Conservation (phyloP, 345 rosid genomes). For the Pelargonium nanum region DNA sequence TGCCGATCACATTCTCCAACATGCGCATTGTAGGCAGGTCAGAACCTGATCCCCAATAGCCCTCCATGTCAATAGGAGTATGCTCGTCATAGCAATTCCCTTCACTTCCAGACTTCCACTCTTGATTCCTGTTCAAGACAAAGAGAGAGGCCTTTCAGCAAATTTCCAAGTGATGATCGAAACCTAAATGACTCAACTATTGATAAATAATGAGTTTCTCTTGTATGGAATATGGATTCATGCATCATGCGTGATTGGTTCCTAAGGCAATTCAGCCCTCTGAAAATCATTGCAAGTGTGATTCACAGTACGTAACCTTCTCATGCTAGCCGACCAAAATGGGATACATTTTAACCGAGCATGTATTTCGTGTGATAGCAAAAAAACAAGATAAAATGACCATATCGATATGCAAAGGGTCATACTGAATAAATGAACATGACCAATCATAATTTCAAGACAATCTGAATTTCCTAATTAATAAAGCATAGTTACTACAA, state of each 20-base stretch:
- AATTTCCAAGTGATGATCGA: not conserved
- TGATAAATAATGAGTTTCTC: not conserved
- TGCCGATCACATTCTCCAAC: conserved; percentile 50
- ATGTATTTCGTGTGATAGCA: no score
- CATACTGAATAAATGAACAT: no score
- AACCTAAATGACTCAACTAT: not conserved
- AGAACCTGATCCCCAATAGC: conserved; percentile 88
- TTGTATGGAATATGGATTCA: not conserved
- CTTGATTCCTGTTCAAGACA: conserved; percentile 53
- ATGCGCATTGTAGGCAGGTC: conserved; percentile 70
- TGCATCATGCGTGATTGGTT: no score
- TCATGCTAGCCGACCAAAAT: not conserved
- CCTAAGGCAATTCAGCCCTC: no score
- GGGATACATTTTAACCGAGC: not conserved
- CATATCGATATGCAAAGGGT: no score
- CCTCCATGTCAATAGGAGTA: conserved; percentile 44
- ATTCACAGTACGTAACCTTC: no score
- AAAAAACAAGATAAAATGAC: no score
- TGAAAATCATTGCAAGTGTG: no score
- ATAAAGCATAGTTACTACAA: not conserved
- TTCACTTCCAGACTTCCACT: conserved; percentile 62
- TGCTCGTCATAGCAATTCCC: conserved; percentile 79
- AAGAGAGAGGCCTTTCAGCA: not conserved
- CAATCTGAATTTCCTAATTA: not conserved
- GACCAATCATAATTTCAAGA: not conserved